phyloP scores from a whole-genome alignment of 1,139 yeast species.

The Geotrichum bryndzae region DNA sequence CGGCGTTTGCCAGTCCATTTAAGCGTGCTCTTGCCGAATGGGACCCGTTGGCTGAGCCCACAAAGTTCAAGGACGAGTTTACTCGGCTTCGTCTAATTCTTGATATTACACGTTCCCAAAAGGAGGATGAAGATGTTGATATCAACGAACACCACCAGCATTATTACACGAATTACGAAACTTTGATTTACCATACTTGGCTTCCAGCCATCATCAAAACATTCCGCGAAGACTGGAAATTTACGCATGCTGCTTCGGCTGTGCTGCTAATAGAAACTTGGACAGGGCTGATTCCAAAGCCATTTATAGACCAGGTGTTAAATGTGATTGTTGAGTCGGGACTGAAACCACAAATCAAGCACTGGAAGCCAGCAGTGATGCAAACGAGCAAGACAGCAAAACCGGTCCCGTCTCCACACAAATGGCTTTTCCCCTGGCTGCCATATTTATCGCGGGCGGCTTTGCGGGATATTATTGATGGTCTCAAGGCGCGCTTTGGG shows the following conservation, averaged over 20 bases:
- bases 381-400: neutral
- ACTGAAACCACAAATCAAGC: constrained; percentile 32
- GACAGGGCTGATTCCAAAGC: constrained; percentile 37
- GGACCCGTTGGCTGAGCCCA: constrained; percentile 38
- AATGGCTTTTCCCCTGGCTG: constrained; percentile 46
- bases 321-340: constrained; percentile 36
- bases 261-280: constrained; percentile 39
- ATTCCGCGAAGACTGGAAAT: constrained; percentile 35
- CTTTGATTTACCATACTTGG: constrained; percentile 37
- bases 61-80: constrained; percentile 28
- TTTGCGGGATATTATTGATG: constrained; percentile 20
- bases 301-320: constrained; percentile 32
- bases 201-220: constrained; percentile 32
- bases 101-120: constrained; percentile 14
- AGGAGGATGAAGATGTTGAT: constrained; percentile 3
- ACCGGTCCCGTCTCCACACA: constrained; percentile 28
- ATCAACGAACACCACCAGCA: neutral
- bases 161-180: constrained; percentile 31
- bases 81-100: constrained; percentile 28
- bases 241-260: constrained; percentile 31
- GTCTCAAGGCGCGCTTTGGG: constrained; percentile 33
- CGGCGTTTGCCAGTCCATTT: constrained; percentile 32
- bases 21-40: constrained; percentile 31
- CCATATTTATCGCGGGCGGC: constrained; percentile 28
- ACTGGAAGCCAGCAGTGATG: constrained; percentile 35